These are phyloP conservation scores for Lentinula detonsa DNA, from an alignment of 768 basidiomycete species.

Conservation along the genomic window DNA sequence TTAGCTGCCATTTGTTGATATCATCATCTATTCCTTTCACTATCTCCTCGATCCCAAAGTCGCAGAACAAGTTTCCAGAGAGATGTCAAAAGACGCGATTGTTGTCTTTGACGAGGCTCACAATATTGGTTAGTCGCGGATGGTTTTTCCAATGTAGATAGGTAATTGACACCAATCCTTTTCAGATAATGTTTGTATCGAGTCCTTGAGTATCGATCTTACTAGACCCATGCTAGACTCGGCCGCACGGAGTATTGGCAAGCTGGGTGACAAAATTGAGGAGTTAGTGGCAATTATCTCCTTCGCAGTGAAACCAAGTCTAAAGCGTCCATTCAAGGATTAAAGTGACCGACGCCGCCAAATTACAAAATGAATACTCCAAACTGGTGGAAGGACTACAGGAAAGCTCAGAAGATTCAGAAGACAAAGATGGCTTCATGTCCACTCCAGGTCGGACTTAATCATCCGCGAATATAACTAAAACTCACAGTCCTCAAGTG, in stretches of 20 bases:
- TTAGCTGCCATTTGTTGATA: constrained; percentile 94
- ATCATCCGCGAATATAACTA: neutral
- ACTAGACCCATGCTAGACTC: constrained; percentile 97
- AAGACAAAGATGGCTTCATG: constrained; percentile 79
- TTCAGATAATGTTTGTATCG: constrained; percentile 97
- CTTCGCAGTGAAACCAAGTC: neutral
- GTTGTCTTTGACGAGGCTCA: constrained; percentile 99
- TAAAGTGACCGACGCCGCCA: constrained; percentile 87
- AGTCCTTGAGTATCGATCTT: constrained; percentile 94
- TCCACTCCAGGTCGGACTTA: constrained; percentile 72
- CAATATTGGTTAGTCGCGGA: constrained; percentile 73
- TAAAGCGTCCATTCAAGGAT: constrained; percentile 49
- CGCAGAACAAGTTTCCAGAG: constrained; percentile 97
- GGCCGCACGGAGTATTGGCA: constrained; percentile 80
- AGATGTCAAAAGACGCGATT: constrained; percentile 95
- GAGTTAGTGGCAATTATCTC: constrained; percentile 51
- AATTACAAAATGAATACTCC: constrained; percentile 94
- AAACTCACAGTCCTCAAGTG: constrained; percentile 35
- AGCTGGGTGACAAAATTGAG: constrained; percentile 87
- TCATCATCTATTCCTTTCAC: constrained; percentile 99
- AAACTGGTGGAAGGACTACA: constrained; percentile 92
- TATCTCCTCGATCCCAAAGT: constrained; percentile 98
- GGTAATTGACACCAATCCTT: constrained; percentile 1
- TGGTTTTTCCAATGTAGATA: neutral
- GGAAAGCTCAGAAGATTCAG: constrained; percentile 52